Conservation (phyloP, 1,284 basidiomycete genomes). For the Leccinum colubrinum region DNA sequence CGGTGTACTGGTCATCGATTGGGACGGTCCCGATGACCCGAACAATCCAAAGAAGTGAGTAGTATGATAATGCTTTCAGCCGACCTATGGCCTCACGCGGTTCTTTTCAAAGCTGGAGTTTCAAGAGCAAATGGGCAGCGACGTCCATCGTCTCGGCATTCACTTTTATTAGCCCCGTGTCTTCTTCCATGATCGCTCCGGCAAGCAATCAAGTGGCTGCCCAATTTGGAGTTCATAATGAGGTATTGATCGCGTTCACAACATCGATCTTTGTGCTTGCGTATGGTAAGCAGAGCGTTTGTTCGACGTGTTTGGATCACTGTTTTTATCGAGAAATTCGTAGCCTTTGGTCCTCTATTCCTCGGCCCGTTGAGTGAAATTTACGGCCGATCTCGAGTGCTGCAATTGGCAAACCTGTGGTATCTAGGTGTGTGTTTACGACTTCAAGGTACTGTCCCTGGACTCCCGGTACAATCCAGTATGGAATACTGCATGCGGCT, state of each 20-base stretch:
- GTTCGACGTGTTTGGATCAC: background rate
- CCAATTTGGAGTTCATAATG: constrained; percentile 54
- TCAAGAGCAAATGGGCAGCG: constrained; percentile 46
- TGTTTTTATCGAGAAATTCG: constrained; percentile 22
- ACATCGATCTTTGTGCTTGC: constrained; percentile 70
- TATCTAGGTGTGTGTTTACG: constrained; percentile 44
- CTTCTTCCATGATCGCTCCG: constrained; percentile 68
- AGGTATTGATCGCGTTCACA: constrained; percentile 49
- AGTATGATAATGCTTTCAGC: background rate
- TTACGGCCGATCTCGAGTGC: constrained; percentile 44
- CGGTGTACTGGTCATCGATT: constrained; percentile 28
- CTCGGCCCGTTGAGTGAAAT: constrained; percentile 60
- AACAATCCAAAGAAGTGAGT: constrained; percentile 37
- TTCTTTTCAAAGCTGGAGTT: constrained; percentile 42
- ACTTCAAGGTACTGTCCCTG: background rate
- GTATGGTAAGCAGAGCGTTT: constrained; percentile 43
- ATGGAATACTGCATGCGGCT: constrained; percentile 69
- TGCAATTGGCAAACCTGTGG: constrained; percentile 55
- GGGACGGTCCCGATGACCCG: constrained; percentile 37
- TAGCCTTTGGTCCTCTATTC: constrained; percentile 48
- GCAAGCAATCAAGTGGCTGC: constrained; percentile 51
- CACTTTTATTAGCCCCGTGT: constrained; percentile 50
- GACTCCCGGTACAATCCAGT: constrained; percentile 31
- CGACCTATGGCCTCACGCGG: background rate
- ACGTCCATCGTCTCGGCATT: constrained; percentile 47